Evolutionary conservation across 805 yeast species (phyloP), one percentile per base, ranked within the genome.

Genomic region (Yueomyces sp.): DNA sequence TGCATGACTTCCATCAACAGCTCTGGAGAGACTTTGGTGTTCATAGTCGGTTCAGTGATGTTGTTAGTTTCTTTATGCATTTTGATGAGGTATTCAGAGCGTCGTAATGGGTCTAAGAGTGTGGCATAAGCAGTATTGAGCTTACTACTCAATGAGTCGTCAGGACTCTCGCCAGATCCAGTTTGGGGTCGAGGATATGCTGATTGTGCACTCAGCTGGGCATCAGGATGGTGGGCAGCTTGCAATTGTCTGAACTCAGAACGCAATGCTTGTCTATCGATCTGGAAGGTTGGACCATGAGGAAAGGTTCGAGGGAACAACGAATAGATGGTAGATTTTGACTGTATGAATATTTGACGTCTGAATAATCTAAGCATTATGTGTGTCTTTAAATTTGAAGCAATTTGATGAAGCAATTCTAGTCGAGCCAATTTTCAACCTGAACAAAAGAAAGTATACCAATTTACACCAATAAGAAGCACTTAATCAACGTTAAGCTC

Each of bases 221-320:
- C 67, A 64, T 90, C 98, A 0, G 98, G 98, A 57, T 90, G 98
- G 41, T 74, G 70, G 46, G 71, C 68, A 36, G 82, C 74, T 60
- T 90, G 97, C 31, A 87, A 65, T 6, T 55, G 49, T 37, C 95
- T 65, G 59, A 78, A 90, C 59, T 92, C 97, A 45, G 76, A 72
- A 42, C 94, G 72, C 40, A 90, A 68, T 19, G 63, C 54, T 40
- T 69, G 64, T 11, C 67, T 53, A 53, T 85, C 78, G 4, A 86
- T 61, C 2, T 59, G 54, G 63, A 86, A 90, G 1, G 82, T 81
- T 3, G 87, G 86, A 0, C 80, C 80, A 2, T 68, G 44, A 0
- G 85, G 81, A 47, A 85, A 79, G 0, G 87, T 77, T 53, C 73
- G 68, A 0, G 96, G 96, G 58, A 90, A 90, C 12, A 84, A 57